Evolutionary conservation across 2,329 filamentous ascomycete species (phyloP).

Genomic region (Pseudogymnoascus sp.): DNA sequence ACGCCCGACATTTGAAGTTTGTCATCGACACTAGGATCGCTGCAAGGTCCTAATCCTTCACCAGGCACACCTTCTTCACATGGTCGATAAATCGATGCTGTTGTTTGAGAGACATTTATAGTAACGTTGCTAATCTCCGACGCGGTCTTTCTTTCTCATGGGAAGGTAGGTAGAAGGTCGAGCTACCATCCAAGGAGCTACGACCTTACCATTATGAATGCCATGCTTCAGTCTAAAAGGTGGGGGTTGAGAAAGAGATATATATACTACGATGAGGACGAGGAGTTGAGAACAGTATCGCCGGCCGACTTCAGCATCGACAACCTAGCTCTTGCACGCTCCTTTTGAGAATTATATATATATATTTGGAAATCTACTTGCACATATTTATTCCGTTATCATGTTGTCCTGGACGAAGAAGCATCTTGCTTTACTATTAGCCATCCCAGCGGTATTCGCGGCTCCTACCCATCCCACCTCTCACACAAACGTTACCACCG

Average conservation of each 20-base stretch:
- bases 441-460: background rate
- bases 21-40: background rate
- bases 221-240: background rate
- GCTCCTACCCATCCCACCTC: constrained; percentile 1
- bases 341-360: background rate
- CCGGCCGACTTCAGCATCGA: constrained; percentile 6
- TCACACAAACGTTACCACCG: background rate
- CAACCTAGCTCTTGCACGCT: background rate
- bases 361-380: background rate
- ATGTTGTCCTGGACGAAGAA: constrained; percentile 7
- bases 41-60: background rate
- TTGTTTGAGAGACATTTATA: background rate
- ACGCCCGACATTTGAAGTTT: background rate
- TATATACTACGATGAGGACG: background rate
- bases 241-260: background rate
- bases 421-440: background rate
- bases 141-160: background rate
- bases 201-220: background rate
- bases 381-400: background rate
- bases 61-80: background rate
- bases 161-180: background rate
- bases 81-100: background rate
- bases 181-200: background rate
- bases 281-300: background rate
- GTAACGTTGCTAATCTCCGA: constrained; percentile 2